Base-by-base conservation (phyloP, 148 eudicot genomes). In the Chenopodium formosanum region DNA sequence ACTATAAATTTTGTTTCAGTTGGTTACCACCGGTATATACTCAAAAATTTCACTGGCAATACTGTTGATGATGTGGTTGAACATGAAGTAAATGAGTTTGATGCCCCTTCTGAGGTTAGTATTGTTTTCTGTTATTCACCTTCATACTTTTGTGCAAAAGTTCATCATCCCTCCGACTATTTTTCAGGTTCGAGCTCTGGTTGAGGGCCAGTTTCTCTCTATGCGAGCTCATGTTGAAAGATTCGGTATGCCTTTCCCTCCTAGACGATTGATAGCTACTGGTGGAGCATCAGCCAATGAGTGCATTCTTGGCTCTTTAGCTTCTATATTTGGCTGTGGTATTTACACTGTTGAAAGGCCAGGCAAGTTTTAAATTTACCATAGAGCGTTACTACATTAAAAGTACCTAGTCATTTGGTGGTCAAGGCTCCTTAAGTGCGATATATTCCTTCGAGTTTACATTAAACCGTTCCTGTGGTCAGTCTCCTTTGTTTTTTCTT, bases 201-300 rank as follows among this genome's bases (percentile, higher is more conserved):
- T 95, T 46, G 98, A 95, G 86, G 98, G 99, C 34, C 97, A 95
- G 75, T 76, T 95, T 68, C 90, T 95, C 37, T 94, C 97, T 17
- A 90, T 89, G 89, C 82, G 97, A 88, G 97, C 91, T 76, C 98
- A 93, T 75, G 89, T 93, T 68, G 97, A 92, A 82, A 90, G 94
- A 85, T 91, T 89, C 48, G 98, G 98, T 37, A 93, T 95, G 97
- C 97, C 97, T 73, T 92, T 91, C 82, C 97, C 98, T 72, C 97
- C 97, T 1, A 94, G 86, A 71, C 88, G 97, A 70, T 90, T 93
- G 76, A 95, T 95, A 78, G 99, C 97, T 25, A 95, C 99, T 22
- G 97, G 99, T 62, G 99, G 99, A 79, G 99, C 97, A 82, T 95
- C 98, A 16, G 91, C 95, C 75, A 94, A 93, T 83, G 85, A 86